These are phyloP conservation scores for Sambucus nigra DNA, from an alignment of 129 eudicot species.

Conservation along the genomic window DNA sequence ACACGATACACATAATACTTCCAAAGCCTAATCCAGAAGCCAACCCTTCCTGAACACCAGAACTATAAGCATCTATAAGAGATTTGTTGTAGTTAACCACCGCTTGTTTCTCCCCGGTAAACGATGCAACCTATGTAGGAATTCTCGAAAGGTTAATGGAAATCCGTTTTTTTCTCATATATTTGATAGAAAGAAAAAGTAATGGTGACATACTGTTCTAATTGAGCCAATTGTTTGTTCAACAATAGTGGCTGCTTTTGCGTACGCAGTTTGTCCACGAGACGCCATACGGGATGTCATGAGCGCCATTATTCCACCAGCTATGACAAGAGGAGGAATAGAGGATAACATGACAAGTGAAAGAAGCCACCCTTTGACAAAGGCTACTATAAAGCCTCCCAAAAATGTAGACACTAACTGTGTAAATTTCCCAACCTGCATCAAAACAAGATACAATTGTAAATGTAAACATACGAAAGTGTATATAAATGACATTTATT, in stretches of 20 bases:
- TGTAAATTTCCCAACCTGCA: conserved; percentile 72
- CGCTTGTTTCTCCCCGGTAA: conserved; percentile 40
- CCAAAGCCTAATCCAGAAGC: conserved; percentile 34
- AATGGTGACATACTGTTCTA: conserved; percentile 44
- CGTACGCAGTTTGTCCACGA: conserved; percentile 71
- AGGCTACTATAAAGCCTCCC: conserved; percentile 81
- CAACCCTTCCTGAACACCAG: conserved; percentile 34
- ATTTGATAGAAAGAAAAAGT: not conserved
- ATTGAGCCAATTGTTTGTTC: conserved; percentile 93
- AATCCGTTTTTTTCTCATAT: not conserved
- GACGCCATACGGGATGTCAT: conserved; percentile 64
- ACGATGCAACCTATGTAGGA: conserved; percentile 37
- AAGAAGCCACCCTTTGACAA: conserved; percentile 86
- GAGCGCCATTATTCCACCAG: conserved; percentile 59
- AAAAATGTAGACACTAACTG: conserved; percentile 66
- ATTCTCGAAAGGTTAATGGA: not conserved
- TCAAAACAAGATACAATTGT: conserved; percentile 2
- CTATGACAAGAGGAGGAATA: conserved; percentile 56
- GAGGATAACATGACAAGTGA: conserved; percentile 73
- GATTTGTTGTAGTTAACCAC: conserved; percentile 21
- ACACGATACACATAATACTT: conserved; percentile 9
- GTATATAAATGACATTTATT: not conserved
- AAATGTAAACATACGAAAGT: not conserved
- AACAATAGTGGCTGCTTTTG: conserved; percentile 68
- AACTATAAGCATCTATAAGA: conserved; percentile 17